phyloP scores from a whole-genome alignment of 768 basidiomycete species.

The Suillus lakei region DNA sequence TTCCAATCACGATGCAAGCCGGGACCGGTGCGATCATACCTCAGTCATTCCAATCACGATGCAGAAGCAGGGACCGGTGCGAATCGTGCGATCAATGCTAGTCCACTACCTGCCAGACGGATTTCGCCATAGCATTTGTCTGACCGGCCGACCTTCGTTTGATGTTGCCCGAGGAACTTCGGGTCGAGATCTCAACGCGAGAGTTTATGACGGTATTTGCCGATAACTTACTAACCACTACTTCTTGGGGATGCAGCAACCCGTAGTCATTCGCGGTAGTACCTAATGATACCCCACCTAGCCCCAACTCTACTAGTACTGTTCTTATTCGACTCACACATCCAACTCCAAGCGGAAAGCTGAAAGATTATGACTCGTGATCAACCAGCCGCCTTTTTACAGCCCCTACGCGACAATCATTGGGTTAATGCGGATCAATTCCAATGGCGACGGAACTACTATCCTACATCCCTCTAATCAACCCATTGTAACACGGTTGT shows the following conservation, averaged over 20 bases:
- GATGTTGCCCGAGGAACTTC: not conserved
- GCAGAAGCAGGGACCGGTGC: not conserved
- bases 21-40: not conserved
- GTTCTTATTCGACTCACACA: not conserved
- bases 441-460: not conserved
- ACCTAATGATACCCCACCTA: not conserved
- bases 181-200: not conserved
- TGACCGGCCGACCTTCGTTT: not conserved
- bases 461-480: not conserved
- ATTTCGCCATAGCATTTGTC: not conserved
- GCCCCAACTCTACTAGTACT: not conserved
- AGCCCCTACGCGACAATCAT: not conserved
- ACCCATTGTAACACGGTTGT: not conserved
- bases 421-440: not conserved
- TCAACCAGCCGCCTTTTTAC: not conserved
- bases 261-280: not conserved
- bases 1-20: not conserved
- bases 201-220: not conserved
- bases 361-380: not conserved
- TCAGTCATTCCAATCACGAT: not conserved
- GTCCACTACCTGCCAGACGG: not conserved
- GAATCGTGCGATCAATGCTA: not conserved
- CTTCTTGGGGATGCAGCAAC: not conserved
- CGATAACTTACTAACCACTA: not conserved
- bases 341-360: not conserved